Evolutionary conservation across 345 rosid species (phyloP).

Genomic region (Aquilaria malaccensis): DNA sequence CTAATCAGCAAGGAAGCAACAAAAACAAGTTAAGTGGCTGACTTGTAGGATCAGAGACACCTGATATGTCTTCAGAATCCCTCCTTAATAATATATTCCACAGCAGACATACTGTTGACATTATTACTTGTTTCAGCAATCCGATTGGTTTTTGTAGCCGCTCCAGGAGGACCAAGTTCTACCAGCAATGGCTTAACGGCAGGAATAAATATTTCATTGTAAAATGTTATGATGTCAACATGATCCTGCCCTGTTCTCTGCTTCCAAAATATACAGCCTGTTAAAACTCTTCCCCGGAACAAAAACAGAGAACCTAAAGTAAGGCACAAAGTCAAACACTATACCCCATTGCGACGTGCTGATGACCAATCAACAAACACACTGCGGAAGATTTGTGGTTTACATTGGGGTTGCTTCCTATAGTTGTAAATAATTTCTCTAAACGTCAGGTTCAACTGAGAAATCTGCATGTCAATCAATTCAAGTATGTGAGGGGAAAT

Average conservation of each 20-base stretch:
- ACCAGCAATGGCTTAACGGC: conserved; percentile 75
- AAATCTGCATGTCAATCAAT: conserved; percentile 52
- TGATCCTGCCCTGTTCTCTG: conserved; percentile 89
- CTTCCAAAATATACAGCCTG: conserved; percentile 18
- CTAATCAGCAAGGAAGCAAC: conserved; percentile 27
- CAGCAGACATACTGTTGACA: conserved; percentile 40
- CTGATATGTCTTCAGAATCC: not conserved
- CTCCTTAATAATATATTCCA: not conserved
- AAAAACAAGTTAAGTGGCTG: conserved; percentile 14
- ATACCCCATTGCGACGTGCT: conserved; percentile 58
- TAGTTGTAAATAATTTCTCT: conserved; percentile 77
- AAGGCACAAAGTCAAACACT: not conserved
- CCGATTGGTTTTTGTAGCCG: conserved; percentile 26
- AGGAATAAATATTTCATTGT: conserved; percentile 85
- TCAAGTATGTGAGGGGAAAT: conserved; percentile 18
- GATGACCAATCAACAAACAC: conserved; percentile 73
- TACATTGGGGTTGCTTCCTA: conserved; percentile 95
- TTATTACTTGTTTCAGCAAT: conserved; percentile 45
- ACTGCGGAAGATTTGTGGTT: conserved; percentile 78
- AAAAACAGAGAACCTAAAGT: conserved; percentile 3
- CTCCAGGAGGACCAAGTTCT: conserved; percentile 68
- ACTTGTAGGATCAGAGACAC: conserved; percentile 5
- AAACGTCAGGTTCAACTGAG: conserved; percentile 74
- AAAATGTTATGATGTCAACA: conserved; percentile 84
- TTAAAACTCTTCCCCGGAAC: conserved; percentile 16